Evolutionary conservation across 1,284 basidiomycete genomes (phyloP), one percentile per base, ranked within the genome.

Genomic region (Chalciporus sp.): DNA sequence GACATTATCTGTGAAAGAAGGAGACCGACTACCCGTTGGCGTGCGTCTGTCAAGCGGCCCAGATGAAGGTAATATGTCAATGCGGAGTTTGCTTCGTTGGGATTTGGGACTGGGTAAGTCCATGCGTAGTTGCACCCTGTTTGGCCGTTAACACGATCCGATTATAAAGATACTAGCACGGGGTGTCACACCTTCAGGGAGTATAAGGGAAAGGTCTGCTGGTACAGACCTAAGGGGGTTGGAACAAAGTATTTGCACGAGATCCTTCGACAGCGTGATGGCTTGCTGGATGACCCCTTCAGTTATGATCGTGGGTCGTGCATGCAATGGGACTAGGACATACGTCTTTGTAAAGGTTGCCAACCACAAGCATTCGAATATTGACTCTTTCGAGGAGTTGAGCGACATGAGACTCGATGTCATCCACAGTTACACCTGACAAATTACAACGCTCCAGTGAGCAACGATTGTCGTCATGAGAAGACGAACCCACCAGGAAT

Each of bases 11-110:
- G 94, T 0, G 81, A 80, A 33, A 91, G 77, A 31, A 93, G 77
- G 7, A 81, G 73, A 44, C 83, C 77, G 1, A 76, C 76, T 27
- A 88, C 84, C 19, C 87, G 82, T 12, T 78, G 71, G n/a, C 72
- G 79, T 31, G 80, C 74, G 60, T 90, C 78, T 3, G 72, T 74
- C 39, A 82, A 68, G 27, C 81, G 77, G 46, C 94, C 92, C 53
- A 90, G 78, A 66, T 93, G 85, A 51, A 88, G 71, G 66, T 86
- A 92, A 73, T 95, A 95, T 3, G 86, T 85, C 58, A 96, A 69
- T 17, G 88, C 83, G 16, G 88, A 92, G 76, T 99, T 99, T 48
- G 88, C 77, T 72, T 99, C 92, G 62, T 92, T 86, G 4, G 85
- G 80, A 71, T 99, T 98, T 14, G 85, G 84, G n/a, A 97, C 86